Percentiles rank a stretch among this genome's conserved stretches.
These are phyloP conservation scores for Podochytrium sp. DNA, from an alignment of 192 early-diverging fungal genomes.

Conservation along the genomic window DNA sequence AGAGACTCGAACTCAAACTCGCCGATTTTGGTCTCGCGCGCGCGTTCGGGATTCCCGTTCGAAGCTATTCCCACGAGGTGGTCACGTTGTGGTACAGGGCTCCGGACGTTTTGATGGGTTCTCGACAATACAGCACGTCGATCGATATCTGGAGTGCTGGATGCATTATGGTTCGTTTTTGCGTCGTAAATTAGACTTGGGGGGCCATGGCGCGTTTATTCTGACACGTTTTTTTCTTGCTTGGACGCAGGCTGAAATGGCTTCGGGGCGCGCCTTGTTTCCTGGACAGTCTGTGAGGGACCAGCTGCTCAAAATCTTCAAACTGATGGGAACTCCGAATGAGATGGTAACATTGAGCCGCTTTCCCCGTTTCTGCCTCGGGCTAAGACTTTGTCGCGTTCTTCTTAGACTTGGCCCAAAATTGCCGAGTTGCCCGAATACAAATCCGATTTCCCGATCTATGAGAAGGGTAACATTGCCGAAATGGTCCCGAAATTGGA, in stretches of 20 bases:
- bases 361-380: background rate
- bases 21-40: slow-evolving; percentile 95
- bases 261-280: slow-evolving; percentile 82
- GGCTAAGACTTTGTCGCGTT: background rate
- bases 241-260: slow-evolving; percentile 24
- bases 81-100: slow-evolving; percentile 98
- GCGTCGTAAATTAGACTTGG: too few species aligned
- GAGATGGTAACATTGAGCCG: slow-evolving; percentile 48
- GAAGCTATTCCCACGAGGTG: slow-evolving; percentile 87
- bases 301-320: slow-evolving; percentile 91
- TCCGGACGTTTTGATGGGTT: slow-evolving; percentile 93
- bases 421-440: slow-evolving; percentile 89
- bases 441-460: slow-evolving; percentile 80
- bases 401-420: slow-evolving; percentile 72
- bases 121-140: slow-evolving; percentile 87
- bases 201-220: slow-evolving; percentile 41
- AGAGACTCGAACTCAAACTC: slow-evolving; percentile 62
- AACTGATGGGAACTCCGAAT: slow-evolving; percentile 77
- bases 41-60: slow-evolving; percentile 89
- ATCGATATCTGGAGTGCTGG: slow-evolving; percentile 98
- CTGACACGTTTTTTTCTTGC: background rate
- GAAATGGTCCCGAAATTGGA: slow-evolving; percentile 83
- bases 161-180: slow-evolving; percentile 95
- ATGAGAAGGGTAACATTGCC: slow-evolving; percentile 71
- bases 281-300: slow-evolving; percentile 86